Percentiles rank a stretch among this genome's conserved stretches.
Conservation (phyloP, 2,329 filamentous ascomycete species). For the Dichotomopilus funicola region DNA sequence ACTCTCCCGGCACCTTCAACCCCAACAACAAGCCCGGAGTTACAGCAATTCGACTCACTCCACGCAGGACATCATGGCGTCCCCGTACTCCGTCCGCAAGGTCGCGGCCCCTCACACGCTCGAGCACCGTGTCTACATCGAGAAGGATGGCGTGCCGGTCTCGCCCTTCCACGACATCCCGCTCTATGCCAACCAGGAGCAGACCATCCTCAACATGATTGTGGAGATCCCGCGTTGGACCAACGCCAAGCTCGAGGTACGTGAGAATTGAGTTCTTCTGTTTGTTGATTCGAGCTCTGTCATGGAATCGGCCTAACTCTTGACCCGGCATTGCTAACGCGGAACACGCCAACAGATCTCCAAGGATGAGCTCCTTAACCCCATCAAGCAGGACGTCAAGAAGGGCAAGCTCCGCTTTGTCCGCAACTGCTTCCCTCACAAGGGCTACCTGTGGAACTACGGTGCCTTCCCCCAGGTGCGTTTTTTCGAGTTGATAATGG, state of each 20-base stretch:
- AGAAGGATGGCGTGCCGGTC: constrained; percentile 91
- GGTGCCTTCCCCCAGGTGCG: constrained; percentile 77
- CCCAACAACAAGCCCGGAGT: constrained; percentile 19
- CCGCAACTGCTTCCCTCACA: constrained; percentile 99
- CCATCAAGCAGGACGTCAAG: constrained; percentile 99
- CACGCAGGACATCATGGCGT: constrained; percentile 35
- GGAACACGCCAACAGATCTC: constrained; percentile 60
- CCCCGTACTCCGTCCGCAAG: constrained; percentile 74
- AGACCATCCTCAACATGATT: constrained; percentile 97
- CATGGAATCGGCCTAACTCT: background rate
- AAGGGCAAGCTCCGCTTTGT: constrained; percentile 99
- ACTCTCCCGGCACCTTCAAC: constrained; percentile 47
- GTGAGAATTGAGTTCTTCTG: background rate
- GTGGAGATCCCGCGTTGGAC: constrained; percentile 99
- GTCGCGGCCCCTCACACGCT: constrained; percentile 84
- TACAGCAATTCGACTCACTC: constrained; percentile 26
- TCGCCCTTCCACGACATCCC: constrained; percentile 99
- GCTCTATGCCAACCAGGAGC: constrained; percentile 92
- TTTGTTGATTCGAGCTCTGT: background rate
- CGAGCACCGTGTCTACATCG: constrained; percentile 95
- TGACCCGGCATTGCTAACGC: background rate
- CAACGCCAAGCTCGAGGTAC: constrained; percentile 97
- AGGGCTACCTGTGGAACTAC: constrained; percentile 99
- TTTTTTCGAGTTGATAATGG: background rate
- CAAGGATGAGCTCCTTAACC: constrained; percentile 97